Percentiles rank a stretch among this genome's conserved stretches.
Conservation (phyloP, 495 filamentous ascomycete genomes). For the Trichoderma asperelloides region DNA sequence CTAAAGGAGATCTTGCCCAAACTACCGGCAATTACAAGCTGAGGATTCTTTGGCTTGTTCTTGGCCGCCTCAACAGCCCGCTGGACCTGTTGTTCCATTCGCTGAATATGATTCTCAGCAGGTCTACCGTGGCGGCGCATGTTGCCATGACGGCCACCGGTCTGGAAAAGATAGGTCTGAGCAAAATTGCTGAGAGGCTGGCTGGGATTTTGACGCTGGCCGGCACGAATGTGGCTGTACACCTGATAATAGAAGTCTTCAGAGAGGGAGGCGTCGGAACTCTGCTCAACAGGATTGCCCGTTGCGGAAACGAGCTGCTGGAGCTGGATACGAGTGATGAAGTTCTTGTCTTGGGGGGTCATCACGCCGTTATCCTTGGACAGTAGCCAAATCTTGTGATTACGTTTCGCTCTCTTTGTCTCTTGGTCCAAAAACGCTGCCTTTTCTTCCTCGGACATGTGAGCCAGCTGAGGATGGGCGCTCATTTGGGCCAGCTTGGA, state of each 20-base stretch:
- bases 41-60: slow-evolving; percentile 92
- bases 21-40: slow-evolving; percentile 96
- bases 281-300: slow-evolving; percentile 70
- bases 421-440: slow-evolving; percentile 76
- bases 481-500: slow-evolving; percentile 34
- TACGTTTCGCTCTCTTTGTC: slow-evolving; percentile 89
- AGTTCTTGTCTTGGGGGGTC: slow-evolving; percentile 99
- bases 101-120: slow-evolving; percentile 90
- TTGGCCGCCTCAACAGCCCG: slow-evolving; percentile 96
- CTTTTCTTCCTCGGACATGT: slow-evolving; percentile 71
- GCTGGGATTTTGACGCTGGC: slow-evolving; percentile 74
- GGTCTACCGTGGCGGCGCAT: slow-evolving; percentile 64
- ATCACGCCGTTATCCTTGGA: slow-evolving; percentile 94
- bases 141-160: slow-evolving; percentile 66
- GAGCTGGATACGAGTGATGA: slow-evolving; percentile 93
- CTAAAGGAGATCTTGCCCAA: slow-evolving; percentile 98
- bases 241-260: slow-evolving; percentile 99
- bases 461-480: slow-evolving; percentile 66
- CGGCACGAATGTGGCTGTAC: slow-evolving; percentile 83
- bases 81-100: slow-evolving; percentile 98
- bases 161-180: slow-evolving; percentile 94
- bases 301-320: slow-evolving; percentile 91
- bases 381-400: slow-evolving; percentile 93
- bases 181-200: slow-evolving; percentile 93
- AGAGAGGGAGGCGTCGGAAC: slow-evolving; percentile 65